Base-by-base conservation (phyloP, 176 grass and related monocot genomes). In the Panicum miliaceum region DNA sequence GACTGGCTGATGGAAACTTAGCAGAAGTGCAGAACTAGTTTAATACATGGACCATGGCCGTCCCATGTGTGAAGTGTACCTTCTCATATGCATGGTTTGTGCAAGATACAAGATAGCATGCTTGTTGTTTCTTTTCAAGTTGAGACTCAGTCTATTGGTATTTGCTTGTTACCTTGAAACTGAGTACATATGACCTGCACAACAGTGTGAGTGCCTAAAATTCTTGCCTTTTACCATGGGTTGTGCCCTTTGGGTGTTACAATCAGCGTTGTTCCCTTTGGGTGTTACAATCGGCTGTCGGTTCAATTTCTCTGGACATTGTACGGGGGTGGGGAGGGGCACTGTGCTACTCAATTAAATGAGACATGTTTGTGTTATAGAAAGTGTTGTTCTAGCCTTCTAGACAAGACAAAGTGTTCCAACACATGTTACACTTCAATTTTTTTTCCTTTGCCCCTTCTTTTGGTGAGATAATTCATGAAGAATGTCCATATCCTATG, bases 131-230 rank as follows among this genome's bases (percentile, higher is more conserved):
- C 6, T 36, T 35, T 73, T 75, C 34, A 0, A 14, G 34, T 75
- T 57, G 23, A 22, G 11, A 40, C 11, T 36, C 4, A 53, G 19
- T 53, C 50, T 58, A 23, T 76, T 15, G 2, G 73, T 16, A 12
- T 75, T 75, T 76, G 22, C 52, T 41, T 76, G 71, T 37, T 79
- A 20, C 4, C 41, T 29, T 85, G 41, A 47, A 47, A 34, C 37
- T 15, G 13, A 7, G 18, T 12, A 13, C 36, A 75, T 42, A 22
- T 58, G 50, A 46, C 40, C 1, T 66, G 64, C 29, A 45, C 64
- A 12, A 11, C 20, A 40, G 26, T 61, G 2, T 64, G 58, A 59
- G 1, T 46, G 54, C 46, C 60, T 83, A 0, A 18, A 52, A 22
- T 34, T 1, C 62, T 70, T 25, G n/a, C 12, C 8, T 23, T 2